phyloP scores from a whole-genome alignment of 2,329 filamentous ascomycete genomes.

The Fonsecaea nubica region DNA sequence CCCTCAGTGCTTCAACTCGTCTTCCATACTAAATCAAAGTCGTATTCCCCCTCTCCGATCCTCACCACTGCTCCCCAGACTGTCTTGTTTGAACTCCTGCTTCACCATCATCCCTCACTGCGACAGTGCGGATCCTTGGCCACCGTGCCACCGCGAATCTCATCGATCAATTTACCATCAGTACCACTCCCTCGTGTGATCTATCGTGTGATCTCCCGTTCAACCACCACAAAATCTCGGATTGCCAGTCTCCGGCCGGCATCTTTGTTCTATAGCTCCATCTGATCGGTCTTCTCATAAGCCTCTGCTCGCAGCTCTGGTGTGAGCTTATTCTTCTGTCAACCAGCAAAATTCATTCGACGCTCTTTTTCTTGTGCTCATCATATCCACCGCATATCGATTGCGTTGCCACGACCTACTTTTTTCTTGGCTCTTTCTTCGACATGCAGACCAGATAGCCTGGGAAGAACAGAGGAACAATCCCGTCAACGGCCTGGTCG shows the following conservation, averaged over 20 bases:
- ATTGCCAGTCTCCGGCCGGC: constrained; percentile 24
- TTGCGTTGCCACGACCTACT: not conserved
- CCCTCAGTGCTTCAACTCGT: constrained; percentile 4
- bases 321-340: constrained; percentile 14
- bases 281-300: constrained; percentile 31
- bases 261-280: constrained; percentile 5
- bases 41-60: constrained; percentile 9
- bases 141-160: not conserved
- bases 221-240: constrained; percentile 26
- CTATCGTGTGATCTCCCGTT: constrained; percentile 27
- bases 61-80: constrained; percentile 20
- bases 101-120: constrained; percentile 28
- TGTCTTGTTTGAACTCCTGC: constrained; percentile 36
- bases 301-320: constrained; percentile 25
- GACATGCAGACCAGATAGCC: constrained; percentile 28
- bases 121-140: constrained; percentile 10
- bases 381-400: constrained; percentile 8
- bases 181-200: constrained; percentile 31
- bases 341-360: constrained; percentile 16
- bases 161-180: constrained; percentile 33
- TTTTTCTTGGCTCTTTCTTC: not conserved
- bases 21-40: constrained; percentile 25
- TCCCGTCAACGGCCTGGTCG: not conserved
- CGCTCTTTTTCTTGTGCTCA: constrained; percentile 22
- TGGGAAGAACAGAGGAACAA: not conserved